phyloP scores from a whole-genome alignment of 306 rosid species.

The Ziziphus jujuba region DNA sequence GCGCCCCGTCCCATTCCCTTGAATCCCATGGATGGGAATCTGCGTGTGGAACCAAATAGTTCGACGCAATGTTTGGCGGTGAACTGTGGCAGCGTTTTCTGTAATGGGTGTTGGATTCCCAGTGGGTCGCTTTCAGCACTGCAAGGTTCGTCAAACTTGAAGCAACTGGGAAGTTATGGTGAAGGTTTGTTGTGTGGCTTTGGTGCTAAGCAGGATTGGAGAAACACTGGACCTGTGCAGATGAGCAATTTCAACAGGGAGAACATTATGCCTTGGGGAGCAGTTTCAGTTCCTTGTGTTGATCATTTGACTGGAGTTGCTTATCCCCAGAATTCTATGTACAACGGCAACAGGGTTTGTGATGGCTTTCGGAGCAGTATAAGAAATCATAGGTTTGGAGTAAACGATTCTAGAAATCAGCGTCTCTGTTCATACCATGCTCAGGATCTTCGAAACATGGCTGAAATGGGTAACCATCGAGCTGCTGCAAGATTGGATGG shows the following conservation, averaged over 20 bases:
- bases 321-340: background rate
- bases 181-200: background rate
- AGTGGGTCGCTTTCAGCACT: background rate
- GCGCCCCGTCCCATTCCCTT: slow-evolving; percentile 5
- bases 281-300: background rate
- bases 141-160: background rate
- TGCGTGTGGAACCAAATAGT: slow-evolving; percentile 10
- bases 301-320: slow-evolving; percentile 1
- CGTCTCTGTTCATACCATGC: slow-evolving; percentile 8
- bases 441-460: background rate
- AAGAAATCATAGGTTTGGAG: slow-evolving; percentile 13
- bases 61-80: background rate
- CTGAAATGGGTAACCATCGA: slow-evolving; percentile 17
- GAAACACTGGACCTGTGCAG: slow-evolving; percentile 1
- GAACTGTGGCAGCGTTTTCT: slow-evolving; percentile 3
- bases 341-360: background rate
- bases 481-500: slow-evolving; percentile 8
- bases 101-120: slow-evolving; percentile 4
- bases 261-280: slow-evolving; percentile 20
- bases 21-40: slow-evolving; percentile 29
- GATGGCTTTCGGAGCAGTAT: slow-evolving; percentile 15
- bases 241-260: slow-evolving; percentile 17
- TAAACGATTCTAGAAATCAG: slow-evolving; percentile 12
- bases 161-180: too few relatives aligned
- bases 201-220: background rate